Conservation (phyloP, 371 early-diverging fungal genomes). For the Syncephalastrum sp. region DNA sequence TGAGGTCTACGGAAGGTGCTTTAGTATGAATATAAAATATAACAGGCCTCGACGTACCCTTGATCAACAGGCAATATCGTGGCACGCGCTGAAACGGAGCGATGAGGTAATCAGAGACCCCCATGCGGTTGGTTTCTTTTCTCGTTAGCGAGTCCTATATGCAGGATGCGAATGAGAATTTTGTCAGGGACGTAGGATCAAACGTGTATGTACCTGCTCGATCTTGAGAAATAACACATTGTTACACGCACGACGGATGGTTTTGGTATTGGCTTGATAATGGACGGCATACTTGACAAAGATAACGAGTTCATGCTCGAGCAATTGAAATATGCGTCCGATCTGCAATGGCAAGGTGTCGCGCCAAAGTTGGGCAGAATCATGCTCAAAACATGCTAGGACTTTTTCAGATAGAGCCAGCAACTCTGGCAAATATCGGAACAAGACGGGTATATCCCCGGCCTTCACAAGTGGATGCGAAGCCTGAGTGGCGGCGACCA, state of each 20-base stretch:
- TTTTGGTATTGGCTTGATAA: conserved; percentile 37
- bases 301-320: conserved; percentile 30
- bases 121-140: conserved; percentile 42
- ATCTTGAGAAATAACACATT: conserved; percentile 42
- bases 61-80: conserved; percentile 42
- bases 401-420: conserved; percentile 30
- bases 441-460: conserved; percentile 34
- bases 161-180: not conserved
- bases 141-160: conserved; percentile 35
- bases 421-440: conserved; percentile 37
- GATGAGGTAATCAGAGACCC: conserved; percentile 46
- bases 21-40: not conserved
- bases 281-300: conserved; percentile 48
- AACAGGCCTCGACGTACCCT: conserved; percentile 24
- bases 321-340: conserved; percentile 25
- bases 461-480: conserved; percentile 31
- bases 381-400: conserved; percentile 15
- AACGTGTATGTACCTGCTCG: conserved; percentile 29
- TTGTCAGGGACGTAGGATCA: not conserved
- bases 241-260: conserved; percentile 37
- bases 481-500: conserved; percentile 28
- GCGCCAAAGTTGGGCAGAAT: conserved; percentile 15
- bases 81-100: conserved; percentile 47
- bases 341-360: conserved; percentile 15
- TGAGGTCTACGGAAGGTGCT: conserved; percentile 23